Percentiles rank a stretch among this genome's conserved stretches.
These are phyloP conservation scores for Amaranthus palmeri DNA, from an alignment of 148 eudicot species.

Conservation along the genomic window DNA sequence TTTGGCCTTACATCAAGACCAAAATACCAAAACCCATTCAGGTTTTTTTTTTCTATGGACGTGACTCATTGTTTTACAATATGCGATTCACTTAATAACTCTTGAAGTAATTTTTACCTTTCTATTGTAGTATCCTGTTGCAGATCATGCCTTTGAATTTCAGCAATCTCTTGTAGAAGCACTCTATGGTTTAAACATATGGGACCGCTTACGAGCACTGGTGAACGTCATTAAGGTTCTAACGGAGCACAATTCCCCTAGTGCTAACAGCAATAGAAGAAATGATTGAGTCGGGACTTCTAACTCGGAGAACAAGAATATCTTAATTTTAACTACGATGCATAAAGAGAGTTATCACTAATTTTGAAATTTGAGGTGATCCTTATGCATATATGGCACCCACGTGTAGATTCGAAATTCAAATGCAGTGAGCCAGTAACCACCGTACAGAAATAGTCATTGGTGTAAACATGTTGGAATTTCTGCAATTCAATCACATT, in stretches of 20 bases:
- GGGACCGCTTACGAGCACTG: conserved; percentile 90
- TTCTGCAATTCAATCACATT: neutral
- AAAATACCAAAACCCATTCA: conserved; percentile 92
- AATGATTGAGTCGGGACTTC: conserved; percentile 27
- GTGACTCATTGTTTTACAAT: neutral
- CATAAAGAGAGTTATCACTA: conserved; percentile 2
- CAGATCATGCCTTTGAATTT: conserved; percentile 76
- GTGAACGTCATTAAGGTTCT: conserved; percentile 64
- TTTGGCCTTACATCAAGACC: conserved; percentile 94
- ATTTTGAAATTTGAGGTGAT: neutral
- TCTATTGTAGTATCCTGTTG: conserved; percentile 74
- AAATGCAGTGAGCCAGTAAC: neutral
- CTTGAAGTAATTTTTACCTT: neutral
- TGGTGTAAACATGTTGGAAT: conserved; percentile 3
- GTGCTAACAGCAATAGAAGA: conserved; percentile 36
- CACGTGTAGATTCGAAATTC: neutral
- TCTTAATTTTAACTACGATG: conserved; percentile 8
- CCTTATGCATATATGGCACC: neutral
- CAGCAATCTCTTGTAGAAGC: conserved; percentile 88
- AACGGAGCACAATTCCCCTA: conserved; percentile 48
- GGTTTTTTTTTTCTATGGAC: conserved; percentile 30
- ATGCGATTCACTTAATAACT: neutral
- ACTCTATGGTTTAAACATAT: conserved; percentile 70
- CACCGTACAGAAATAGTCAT: neutral
- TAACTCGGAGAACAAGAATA: neutral